These are phyloP conservation scores for Magnaporthiopsis incrustans DNA, from an alignment of 2,329 filamentous ascomycete genomes.

Conservation along the genomic window DNA sequence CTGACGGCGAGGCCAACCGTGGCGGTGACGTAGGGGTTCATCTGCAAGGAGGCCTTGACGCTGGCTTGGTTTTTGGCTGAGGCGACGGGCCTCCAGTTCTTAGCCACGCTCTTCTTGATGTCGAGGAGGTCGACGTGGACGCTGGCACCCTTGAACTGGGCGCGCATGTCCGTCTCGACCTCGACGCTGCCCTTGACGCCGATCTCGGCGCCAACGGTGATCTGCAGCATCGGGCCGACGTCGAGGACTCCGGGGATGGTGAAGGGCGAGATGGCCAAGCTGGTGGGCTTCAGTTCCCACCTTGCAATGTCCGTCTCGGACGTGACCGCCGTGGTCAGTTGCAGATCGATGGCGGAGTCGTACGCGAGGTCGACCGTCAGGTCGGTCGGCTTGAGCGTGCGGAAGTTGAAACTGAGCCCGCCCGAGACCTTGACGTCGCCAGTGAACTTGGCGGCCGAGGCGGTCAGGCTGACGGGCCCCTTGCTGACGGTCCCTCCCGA, in stretches of 20 bases:
- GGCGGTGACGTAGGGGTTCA: not conserved
- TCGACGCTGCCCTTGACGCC: not conserved
- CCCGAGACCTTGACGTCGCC: not conserved
- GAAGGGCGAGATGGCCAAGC: not conserved
- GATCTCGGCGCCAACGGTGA: not conserved
- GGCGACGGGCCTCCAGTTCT: not conserved
- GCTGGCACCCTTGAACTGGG: not conserved
- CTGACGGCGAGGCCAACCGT: constrained; percentile 1
- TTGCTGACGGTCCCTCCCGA: not conserved
- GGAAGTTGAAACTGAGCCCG: not conserved
- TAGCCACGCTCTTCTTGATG: not conserved
- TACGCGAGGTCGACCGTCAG: constrained; percentile 2
- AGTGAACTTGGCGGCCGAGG: not conserved
- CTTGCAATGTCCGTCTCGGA: not conserved
- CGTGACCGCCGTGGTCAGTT: not conserved
- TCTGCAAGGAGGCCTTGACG: not conserved
- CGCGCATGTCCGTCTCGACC: not conserved
- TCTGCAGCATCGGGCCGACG: not conserved
- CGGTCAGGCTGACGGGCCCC: not conserved
- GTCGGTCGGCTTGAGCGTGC: not conserved
- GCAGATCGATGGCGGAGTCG: not conserved
- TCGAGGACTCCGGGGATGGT: constrained; percentile 4
- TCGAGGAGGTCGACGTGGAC: constrained; percentile 5
- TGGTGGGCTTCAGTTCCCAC: not conserved
- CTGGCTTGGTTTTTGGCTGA: not conserved